Evolutionary conservation across 495 filamentous ascomycete genomes (phyloP), one percentile per base, ranked within the genome.

Genomic region (Xylaria venustula): DNA sequence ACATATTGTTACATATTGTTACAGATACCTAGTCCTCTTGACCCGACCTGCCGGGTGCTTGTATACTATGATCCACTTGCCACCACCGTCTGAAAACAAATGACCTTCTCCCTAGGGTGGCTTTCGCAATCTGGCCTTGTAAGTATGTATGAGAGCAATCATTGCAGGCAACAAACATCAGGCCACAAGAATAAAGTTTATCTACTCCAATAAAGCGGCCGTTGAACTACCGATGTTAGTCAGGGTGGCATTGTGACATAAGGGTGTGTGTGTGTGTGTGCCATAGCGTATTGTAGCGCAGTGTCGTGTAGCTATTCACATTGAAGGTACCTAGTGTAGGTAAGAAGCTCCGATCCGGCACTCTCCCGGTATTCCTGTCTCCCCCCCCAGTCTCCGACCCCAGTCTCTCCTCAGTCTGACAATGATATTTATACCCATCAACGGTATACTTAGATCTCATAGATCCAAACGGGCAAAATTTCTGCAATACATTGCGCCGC

Each of bases 1-100:
- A n/a, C n/a, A n/a, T n/a, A n/a, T n/a, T n/a, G n/a, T 11, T 34
- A 34, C 30, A 5, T 34, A 11, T 11, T 34, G 5, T 5, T 11
- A 5, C 30, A 34, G 30, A 34, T 34, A 34, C 30, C 30, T 34
- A 34, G 30, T 34, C 5, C 30, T 46, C 36, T 34, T 46, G 56
- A 59, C 46, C 56, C 56, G 26, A 42, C 47, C 56, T 51, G 19
- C 47, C 46, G 56, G 56, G 36, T 59, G 17, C 37, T n/a, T n/a
- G n/a, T n/a, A n/a, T n/a, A n/a, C n/a, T n/a, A n/a, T n/a, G n/a
- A n/a, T n/a, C 23, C 28, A 59, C 51, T 59, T 59, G n/a, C 47
- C 47, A 46, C 46, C 12, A 23, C 23, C 42, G 56, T 59, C 51
- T 45, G 48, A 41, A 22, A 42, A 41, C 46, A 20, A 54, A 51